Evolutionary conservation across 2,329 filamentous ascomycete species (phyloP), one percentile per base, ranked within the genome.

Genomic region (Xylaria multiplex): DNA sequence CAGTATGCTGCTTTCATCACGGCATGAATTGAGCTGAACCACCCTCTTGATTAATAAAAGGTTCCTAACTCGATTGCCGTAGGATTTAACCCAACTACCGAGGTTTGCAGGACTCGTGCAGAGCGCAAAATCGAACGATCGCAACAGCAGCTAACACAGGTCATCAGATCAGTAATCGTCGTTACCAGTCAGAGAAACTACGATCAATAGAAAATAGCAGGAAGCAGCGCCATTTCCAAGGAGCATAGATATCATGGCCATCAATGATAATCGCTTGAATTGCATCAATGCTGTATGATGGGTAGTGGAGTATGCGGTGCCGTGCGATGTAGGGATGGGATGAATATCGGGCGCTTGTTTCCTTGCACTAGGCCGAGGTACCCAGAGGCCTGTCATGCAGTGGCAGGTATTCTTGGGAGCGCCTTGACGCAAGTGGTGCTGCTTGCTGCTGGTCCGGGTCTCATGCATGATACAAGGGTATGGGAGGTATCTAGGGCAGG

Each of bases 401-500:
- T 64, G 60, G 32, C 35, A 56, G 48, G 56, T 46, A 54, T 53
- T 59, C 24, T 42, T 62, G 63, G 61, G 66, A 30, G 35, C 22
- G 62, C 64, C 59, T 62, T 73, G 71, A 72, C 68, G 72, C 72
- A 74, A 70, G 69, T 61, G 67, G 62, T 69, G 65, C 53, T 69
- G 65, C 53, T 65, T 65, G 19, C 19, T 19, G 63, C 62, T 70
- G 70, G 67, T 67, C 68, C 69, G 67, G 73, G 69, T 66, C 69
- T 67, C 60, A 63, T 72, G 71, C 73, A 73, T 68, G 50, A 66
- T 71, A 71, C 72, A 72, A 66, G 65, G 68, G 69, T 70, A 75
- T 72, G 66, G 66, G 65, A 68, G 66, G 62, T 67, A 55, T 19
- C 69, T 68, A 69, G 68, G 70, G 69, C 70, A 68, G 69, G 69